Conservation (phyloP, 2,329 filamentous ascomycete genomes). For the Fusarium chaquense region DNA sequence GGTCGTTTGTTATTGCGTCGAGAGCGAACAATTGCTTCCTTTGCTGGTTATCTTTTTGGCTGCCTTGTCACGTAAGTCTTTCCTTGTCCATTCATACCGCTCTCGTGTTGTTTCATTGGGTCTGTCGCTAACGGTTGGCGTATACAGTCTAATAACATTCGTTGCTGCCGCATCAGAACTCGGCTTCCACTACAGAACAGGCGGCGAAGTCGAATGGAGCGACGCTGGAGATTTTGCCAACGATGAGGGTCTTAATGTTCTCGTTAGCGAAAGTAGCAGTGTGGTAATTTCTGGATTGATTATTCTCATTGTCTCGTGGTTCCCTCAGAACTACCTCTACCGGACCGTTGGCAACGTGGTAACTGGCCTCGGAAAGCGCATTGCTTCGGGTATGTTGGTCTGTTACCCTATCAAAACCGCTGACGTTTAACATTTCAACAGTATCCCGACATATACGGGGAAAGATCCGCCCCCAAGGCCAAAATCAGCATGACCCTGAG, state of each 20-base stretch:
- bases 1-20: slow-evolving; percentile 44
- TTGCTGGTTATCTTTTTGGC: slow-evolving; percentile 39
- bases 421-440: slow-evolving; percentile 16
- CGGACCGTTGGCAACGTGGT: slow-evolving; percentile 40
- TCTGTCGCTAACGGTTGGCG: slow-evolving; percentile 16
- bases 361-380: slow-evolving; percentile 27
- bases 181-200: slow-evolving; percentile 50
- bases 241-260: slow-evolving; percentile 49
- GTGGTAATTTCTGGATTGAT: slow-evolving; percentile 39
- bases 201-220: slow-evolving; percentile 50
- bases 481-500: slow-evolving; percentile 34
- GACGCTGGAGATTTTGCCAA: slow-evolving; percentile 48
- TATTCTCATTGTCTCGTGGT: slow-evolving; percentile 42
- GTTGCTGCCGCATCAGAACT: slow-evolving; percentile 49
- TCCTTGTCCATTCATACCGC: neutral
- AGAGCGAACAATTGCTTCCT: slow-evolving; percentile 39
- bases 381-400: slow-evolving; percentile 42
- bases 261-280: slow-evolving; percentile 47
- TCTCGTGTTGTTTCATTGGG: neutral
- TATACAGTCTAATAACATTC: slow-evolving; percentile 44
- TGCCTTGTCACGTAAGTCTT: slow-evolving; percentile 41
- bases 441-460: slow-evolving; percentile 29
- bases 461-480: slow-evolving; percentile 29
- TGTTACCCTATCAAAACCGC: neutral
- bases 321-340: slow-evolving; percentile 42